These are phyloP conservation scores for Gonapodya sp. DNA, from an alignment of 192 early-diverging fungal genomes.

Conservation along the genomic window DNA sequence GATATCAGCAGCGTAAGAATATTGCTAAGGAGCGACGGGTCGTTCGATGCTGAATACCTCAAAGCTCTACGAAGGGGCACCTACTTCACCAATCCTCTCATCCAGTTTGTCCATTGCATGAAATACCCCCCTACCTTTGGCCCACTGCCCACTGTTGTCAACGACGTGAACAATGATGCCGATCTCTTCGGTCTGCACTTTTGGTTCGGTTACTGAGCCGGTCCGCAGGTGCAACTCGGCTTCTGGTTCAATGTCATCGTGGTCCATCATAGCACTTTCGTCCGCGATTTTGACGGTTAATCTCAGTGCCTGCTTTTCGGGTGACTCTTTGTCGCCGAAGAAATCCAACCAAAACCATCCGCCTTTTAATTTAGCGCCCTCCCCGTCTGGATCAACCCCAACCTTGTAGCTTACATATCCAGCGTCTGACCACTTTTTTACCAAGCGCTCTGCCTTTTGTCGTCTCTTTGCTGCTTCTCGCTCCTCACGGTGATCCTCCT, in stretches of 20 bases:
- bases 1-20: background rate
- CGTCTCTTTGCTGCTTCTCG: background rate
- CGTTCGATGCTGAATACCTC: background rate
- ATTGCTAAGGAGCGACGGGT: background rate
- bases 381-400: background rate
- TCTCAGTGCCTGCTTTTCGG: too few relatives aligned
- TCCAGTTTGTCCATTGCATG: background rate
- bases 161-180: background rate
- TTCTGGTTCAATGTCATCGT: background rate
- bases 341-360: background rate
- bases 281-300: background rate
- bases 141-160: background rate
- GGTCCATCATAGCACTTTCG: background rate
- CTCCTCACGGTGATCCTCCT: background rate
- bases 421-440: background rate
- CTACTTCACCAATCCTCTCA: background rate
- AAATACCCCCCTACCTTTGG: background rate
- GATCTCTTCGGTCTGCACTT: background rate
- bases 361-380: background rate
- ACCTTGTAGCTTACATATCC: background rate
- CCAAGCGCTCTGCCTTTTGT: background rate
- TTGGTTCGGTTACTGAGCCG: background rate
- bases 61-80: background rate
- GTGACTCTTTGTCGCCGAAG: background rate
- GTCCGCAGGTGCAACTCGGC: background rate